Evolutionary conservation across 768 basidiomycete species (phyloP), one percentile per base, ranked within the genome.

Genomic region (Cantharellus cinnabarinus): DNA sequence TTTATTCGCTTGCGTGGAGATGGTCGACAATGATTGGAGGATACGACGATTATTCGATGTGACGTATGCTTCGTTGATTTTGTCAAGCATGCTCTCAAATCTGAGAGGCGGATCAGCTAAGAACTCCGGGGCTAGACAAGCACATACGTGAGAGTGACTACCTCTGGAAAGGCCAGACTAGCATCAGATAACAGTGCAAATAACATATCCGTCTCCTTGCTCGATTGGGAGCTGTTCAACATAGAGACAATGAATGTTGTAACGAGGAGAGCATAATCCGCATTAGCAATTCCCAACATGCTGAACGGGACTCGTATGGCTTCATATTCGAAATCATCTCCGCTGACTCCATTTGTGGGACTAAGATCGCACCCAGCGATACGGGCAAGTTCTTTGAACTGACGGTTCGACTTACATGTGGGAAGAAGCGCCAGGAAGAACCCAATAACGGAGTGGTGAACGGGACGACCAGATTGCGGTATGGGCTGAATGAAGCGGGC

Each of bases 361-460:
- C 20, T 29, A 29, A 29, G 20, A 29, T 29, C 20, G 20, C 20
- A 29, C 40, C 76, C 73, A 53, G 81, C 80, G 41, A 85, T 82
- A 57, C 74, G 74, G 57, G 90, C 71, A 38, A 94, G 73, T 41
- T 70, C 71, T 60, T 77, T 74, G 65, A 83, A 83, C 5, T 77
- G 70, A 37, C 71, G 72, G 14, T 72, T 70, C 3, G 77, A 78
- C 3, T 80, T 77, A 37, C 82, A 82, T 42, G 80, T 73, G 2
- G 88, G 82, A 1, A 93, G 69, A 20, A 89, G 72, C 7, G 86
- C 84, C 42, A 93, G 68, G 70, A 89, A 85, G 68, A 87, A 89
- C 5, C 83, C 85, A 20, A 88, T 69, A 1, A 78, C 78, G 72
- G 35, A 84, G 70, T n/a, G 72, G 70, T 34, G 58, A 59, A 5